phyloP scores from a whole-genome alignment of 495 filamentous ascomycete genomes.

The Pyrenula aspistea region DNA sequence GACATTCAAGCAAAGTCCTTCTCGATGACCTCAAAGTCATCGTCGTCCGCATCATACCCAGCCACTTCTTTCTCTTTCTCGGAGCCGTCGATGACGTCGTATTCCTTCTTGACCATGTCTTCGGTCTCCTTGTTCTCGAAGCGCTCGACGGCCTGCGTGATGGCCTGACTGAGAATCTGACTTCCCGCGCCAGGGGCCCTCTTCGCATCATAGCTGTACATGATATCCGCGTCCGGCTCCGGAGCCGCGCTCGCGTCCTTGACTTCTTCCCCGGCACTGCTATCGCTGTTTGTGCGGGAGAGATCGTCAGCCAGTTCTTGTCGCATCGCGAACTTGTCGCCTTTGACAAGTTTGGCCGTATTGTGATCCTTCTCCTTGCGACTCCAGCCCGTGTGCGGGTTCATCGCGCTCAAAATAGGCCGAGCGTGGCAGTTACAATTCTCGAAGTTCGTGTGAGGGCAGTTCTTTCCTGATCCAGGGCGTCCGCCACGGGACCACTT shows the following conservation, averaged over 20 bases:
- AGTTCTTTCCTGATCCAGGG: not conserved
- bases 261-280: conserved; percentile 16
- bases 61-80: conserved; percentile 17
- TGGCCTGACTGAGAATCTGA: conserved; percentile 33
- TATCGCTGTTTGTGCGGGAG: conserved; percentile 1
- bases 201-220: conserved; percentile 34
- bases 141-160: conserved; percentile 34
- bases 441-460: not conserved
- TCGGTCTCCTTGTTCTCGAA: conserved; percentile 35
- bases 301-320: not conserved
- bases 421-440: not conserved
- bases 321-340: not conserved
- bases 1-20: not conserved
- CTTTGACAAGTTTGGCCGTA: not conserved
- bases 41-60: conserved; percentile 13
- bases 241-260: conserved; percentile 27
- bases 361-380: not conserved
- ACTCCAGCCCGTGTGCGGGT: too few species aligned
- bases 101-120: conserved; percentile 35
- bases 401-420: not conserved
- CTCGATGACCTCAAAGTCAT: conserved; percentile 14
- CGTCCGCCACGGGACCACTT: not conserved
- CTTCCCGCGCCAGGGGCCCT: conserved; percentile 16
- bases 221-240: conserved; percentile 26
- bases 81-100: conserved; percentile 29